Evolutionary conservation across 2,329 filamentous ascomycete species (phyloP).

Genomic region (Metarhizium humberi): DNA sequence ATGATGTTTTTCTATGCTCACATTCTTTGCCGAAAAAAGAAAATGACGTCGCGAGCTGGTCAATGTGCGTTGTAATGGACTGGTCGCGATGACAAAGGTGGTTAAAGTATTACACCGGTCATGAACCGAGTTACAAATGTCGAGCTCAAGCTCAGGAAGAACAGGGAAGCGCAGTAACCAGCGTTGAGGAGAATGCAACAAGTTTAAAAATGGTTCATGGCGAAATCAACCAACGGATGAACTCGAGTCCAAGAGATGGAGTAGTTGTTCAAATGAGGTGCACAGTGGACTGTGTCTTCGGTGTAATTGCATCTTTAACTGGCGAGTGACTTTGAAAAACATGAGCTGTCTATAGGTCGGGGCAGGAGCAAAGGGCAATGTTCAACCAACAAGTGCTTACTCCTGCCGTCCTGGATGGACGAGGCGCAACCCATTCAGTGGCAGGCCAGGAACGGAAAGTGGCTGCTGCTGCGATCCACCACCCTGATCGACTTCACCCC

Average conservation of each 20-base stretch:
- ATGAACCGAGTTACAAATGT: background rate
- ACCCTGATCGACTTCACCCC: too few species aligned
- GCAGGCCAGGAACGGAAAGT: too few species aligned
- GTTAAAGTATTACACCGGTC: background rate
- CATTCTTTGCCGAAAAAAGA: too few species aligned
- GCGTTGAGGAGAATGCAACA: background rate
- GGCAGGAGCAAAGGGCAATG: too few species aligned
- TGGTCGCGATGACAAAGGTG: background rate
- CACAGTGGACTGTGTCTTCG: background rate
- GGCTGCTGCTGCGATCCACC: too few species aligned
- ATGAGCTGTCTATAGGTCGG: too few species aligned
- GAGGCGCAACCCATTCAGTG: too few species aligned
- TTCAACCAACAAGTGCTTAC: too few species aligned
- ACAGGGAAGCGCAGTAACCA: background rate
- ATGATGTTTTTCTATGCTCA: background rate
- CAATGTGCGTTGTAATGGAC: background rate
- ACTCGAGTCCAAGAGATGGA: background rate
- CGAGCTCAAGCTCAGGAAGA: background rate
- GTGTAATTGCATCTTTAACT: background rate
- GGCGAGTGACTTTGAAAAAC: background rate
- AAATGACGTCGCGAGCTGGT: background rate
- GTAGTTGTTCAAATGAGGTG: background rate
- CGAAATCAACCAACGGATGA: background rate
- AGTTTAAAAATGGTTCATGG: background rate
- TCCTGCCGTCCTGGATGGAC: background rate